phyloP scores from a whole-genome alignment of 192 early-diverging fungal species.

The Mortierella antarctica region DNA sequence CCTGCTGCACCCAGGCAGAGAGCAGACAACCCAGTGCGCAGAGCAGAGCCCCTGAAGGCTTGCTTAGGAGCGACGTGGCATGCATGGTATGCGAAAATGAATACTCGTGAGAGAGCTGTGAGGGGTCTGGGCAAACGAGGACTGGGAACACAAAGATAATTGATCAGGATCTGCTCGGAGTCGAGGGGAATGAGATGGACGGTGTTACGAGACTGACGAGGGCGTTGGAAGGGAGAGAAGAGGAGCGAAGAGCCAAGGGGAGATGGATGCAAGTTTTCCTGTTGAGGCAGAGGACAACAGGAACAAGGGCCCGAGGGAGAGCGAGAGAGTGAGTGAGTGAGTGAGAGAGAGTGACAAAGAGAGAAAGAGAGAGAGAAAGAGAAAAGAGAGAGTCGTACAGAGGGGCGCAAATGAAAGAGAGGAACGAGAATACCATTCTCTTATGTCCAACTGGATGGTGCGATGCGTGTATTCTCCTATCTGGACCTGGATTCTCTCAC shows the following conservation, averaged over 20 bases:
- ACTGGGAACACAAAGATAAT: slow-evolving; percentile 5
- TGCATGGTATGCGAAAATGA: too few relatives aligned
- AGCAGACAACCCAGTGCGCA: slow-evolving; percentile 5
- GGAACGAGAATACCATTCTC: too few relatives aligned
- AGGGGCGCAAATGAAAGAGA: not conserved
- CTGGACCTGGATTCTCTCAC: too few relatives aligned
- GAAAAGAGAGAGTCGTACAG: not conserved
- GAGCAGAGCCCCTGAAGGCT: slow-evolving; percentile 4
- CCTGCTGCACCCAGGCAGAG: slow-evolving; percentile 1
- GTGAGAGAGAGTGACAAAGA: not conserved
- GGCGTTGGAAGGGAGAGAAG: not conserved
- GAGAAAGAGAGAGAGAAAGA: not conserved
- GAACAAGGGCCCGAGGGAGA: not conserved
- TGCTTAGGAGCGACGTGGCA: not conserved
- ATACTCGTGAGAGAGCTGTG: too few relatives aligned
- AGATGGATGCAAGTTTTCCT: too few relatives aligned
- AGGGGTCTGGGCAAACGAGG: not conserved
- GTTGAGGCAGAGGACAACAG: not conserved
- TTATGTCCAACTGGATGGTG: too few relatives aligned
- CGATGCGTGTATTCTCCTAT: too few relatives aligned
- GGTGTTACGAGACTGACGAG: not conserved
- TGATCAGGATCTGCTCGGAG: too few relatives aligned
- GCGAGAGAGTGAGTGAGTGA: not conserved
- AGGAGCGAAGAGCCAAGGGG: not conserved
- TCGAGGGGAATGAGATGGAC: too few relatives aligned